Evolutionary conservation across 2,329 filamentous ascomycete species (phyloP).

Genomic region (Neurospora sp.): DNA sequence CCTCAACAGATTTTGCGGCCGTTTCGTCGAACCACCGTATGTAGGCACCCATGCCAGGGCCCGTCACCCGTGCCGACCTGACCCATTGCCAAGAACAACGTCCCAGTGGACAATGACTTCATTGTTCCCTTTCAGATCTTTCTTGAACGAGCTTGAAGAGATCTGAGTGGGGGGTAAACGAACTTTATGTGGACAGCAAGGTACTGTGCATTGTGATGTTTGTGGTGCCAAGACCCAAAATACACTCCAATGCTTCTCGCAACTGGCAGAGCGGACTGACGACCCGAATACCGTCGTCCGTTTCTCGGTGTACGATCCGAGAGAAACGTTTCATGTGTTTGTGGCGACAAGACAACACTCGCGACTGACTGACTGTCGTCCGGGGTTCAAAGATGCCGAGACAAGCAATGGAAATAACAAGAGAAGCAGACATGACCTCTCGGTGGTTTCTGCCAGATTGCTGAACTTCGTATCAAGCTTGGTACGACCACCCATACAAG

Average conservation of each 20-base stretch:
- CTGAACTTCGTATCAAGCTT: not conserved
- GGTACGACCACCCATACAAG: not conserved
- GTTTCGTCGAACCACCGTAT: not conserved
- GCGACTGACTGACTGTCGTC: not conserved
- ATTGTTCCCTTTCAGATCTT: not conserved
- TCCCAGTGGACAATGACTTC: not conserved
- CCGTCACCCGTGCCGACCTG: not conserved
- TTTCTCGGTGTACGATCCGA: not conserved
- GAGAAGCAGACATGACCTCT: not conserved
- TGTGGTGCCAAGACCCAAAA: not conserved
- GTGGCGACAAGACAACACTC: not conserved
- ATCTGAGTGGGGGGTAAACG: not conserved
- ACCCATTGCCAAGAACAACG: not conserved
- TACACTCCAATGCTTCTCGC: not conserved
- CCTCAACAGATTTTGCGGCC: not conserved
- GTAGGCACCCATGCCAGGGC: not conserved
- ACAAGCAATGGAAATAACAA: not conserved
- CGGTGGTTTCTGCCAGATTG: not conserved
- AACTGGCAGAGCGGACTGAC: not conserved
- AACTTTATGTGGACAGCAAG: not conserved
- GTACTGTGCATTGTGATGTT: not conserved
- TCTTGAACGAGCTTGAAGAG: too few species aligned
- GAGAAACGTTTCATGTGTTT: not conserved
- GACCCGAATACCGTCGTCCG: not conserved
- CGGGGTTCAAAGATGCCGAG: not conserved